These are phyloP conservation scores for Edaphochlamys debaryana DNA, from an alignment of 139 green algal genomes.

Conservation along the genomic window DNA sequence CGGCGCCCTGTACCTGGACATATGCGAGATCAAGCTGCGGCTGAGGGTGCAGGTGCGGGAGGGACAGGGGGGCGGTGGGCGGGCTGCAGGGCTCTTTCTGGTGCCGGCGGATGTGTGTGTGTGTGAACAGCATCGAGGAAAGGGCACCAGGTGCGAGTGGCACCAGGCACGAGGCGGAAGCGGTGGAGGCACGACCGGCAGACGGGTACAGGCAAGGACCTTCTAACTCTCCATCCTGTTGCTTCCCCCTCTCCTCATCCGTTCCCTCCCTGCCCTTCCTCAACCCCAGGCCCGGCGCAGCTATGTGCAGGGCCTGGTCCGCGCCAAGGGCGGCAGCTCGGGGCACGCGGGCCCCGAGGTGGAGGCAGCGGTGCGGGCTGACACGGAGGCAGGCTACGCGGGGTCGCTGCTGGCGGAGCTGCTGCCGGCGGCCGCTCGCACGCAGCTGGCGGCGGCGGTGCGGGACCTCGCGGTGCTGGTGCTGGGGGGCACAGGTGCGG, in stretches of 20 bases:
- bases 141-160: too few species aligned
- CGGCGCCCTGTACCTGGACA: constrained; percentile 15
- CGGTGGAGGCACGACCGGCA: too few species aligned
- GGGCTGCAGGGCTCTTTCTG: not conserved
- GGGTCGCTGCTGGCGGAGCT: constrained; percentile 4
- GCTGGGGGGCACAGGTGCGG: constrained; percentile 38
- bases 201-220: too few species aligned
- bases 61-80: not conserved
- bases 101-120: too few species aligned
- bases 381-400: constrained; percentile 14
- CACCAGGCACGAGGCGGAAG: too few species aligned
- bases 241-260: too few species aligned
- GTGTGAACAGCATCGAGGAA: too few species aligned
- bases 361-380: constrained; percentile 22
- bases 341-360: constrained; percentile 1
- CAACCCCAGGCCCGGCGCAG: not conserved
- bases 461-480: constrained; percentile 38
- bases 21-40: constrained; percentile 30
- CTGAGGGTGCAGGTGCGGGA: constrained; percentile 21
- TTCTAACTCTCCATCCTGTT: too few species aligned
- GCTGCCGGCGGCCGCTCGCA: constrained; percentile 1
- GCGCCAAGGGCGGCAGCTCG: constrained; percentile 10
- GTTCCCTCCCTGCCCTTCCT: not conserved
- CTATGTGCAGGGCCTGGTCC: constrained; percentile 8
- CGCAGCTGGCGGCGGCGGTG: constrained; percentile 18